Percentiles rank a stretch among this genome's conserved stretches.
These are phyloP conservation scores for Alternaria alternata DNA, from an alignment of 2,329 filamentous ascomycete genomes.

Conservation along the genomic window DNA sequence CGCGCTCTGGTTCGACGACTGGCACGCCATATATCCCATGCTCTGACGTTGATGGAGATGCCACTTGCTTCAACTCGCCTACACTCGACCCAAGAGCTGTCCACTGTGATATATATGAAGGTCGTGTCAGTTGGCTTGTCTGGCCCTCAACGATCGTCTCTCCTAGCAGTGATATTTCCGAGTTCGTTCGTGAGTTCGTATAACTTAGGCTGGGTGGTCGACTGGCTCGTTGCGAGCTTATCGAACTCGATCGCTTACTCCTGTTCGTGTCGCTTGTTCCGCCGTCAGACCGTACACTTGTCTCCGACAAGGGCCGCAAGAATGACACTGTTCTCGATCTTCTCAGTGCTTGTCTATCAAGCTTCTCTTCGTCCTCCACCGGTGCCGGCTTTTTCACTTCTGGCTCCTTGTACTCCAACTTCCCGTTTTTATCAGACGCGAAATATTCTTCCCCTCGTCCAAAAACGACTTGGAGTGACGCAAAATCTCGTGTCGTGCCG, in stretches of 20 bases:
- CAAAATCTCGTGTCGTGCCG: conserved; percentile 42
- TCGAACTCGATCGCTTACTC: conserved; percentile 29
- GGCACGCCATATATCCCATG: not conserved
- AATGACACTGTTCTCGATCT: conserved; percentile 44
- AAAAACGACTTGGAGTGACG: conserved; percentile 50
- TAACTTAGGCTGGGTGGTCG: conserved; percentile 32
- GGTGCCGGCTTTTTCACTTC: conserved; percentile 29
- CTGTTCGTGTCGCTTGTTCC: conserved; percentile 13
- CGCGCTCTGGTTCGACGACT: not conserved
- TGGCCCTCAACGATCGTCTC: conserved; percentile 12
- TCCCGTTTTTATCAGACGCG: conserved; percentile 50
- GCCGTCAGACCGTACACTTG: conserved; percentile 23
- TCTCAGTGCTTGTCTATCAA: conserved; percentile 31
- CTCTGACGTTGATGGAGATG: not conserved
- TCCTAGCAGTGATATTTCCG: conserved; percentile 28
- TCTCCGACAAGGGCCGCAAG: conserved; percentile 36
- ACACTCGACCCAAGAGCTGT: not conserved
- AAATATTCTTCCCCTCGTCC: conserved; percentile 52
- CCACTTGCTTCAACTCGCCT: not conserved
- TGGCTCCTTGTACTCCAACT: conserved; percentile 48
- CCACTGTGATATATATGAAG: conserved; percentile 15
- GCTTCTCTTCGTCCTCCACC: conserved; percentile 25
- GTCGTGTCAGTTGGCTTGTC: conserved; percentile 10
- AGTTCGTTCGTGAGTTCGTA: conserved; percentile 34
- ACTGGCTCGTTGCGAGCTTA: conserved; percentile 26